phyloP scores from a whole-genome alignment of 2,329 filamentous ascomycete species.

The Penicillium hesseltinei region DNA sequence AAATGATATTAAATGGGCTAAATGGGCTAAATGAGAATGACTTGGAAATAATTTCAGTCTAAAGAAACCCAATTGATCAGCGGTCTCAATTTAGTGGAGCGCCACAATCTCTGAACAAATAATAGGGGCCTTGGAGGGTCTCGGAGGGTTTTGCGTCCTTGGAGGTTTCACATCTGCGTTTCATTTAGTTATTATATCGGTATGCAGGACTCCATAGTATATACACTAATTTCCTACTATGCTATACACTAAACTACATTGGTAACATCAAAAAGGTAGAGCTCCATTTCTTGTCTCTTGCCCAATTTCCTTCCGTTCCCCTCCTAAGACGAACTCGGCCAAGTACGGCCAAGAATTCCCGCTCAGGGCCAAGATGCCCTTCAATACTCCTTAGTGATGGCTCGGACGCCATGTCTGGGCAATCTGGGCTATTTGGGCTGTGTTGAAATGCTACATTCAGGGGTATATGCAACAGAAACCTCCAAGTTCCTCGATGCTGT shows the following conservation, averaged over 20 bases:
- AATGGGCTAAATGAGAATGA: background rate
- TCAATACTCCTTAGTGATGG: background rate
- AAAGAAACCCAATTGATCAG: background rate
- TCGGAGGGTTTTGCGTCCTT: background rate
- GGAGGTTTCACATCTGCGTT: background rate
- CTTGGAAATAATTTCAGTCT: background rate
- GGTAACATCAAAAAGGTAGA: background rate
- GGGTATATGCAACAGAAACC: background rate
- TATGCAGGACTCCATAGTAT: no score
- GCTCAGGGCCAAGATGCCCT: background rate
- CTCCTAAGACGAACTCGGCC: background rate
- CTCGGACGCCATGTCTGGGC: background rate
- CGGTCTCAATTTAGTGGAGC: slow-evolving; percentile 4
- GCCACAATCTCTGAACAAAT: background rate
- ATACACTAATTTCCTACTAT: no score
- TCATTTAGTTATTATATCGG: background rate
- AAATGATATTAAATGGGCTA: background rate
- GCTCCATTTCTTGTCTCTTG: background rate
- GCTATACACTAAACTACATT: no score
- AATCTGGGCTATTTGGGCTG: background rate
- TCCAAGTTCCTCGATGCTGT: background rate
- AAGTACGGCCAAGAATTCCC: background rate
- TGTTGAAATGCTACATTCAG: background rate
- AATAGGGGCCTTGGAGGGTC: background rate
- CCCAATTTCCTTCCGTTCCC: background rate